Evolutionary conservation across 2,329 filamentous ascomycete species (phyloP).

Genomic region (Phialophora expanda): DNA sequence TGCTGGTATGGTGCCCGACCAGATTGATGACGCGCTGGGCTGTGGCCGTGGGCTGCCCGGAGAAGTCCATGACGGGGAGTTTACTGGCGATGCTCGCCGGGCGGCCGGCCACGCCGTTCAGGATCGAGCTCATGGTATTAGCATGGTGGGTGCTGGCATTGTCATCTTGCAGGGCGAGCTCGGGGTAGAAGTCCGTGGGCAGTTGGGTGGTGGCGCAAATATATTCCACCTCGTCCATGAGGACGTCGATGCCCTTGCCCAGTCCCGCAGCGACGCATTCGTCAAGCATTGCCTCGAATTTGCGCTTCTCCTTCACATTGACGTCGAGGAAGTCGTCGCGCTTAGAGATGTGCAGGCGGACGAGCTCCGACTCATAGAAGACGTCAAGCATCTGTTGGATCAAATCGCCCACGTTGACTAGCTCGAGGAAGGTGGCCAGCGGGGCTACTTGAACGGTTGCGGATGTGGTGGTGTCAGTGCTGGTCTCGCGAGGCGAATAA

Average conservation of each 20-base stretch:
- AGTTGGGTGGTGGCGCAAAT: constrained; percentile 85
- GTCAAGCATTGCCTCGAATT: constrained; percentile 98
- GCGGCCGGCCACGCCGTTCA: constrained; percentile 12
- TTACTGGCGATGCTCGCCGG: constrained; percentile 9
- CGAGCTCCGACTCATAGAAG: constrained; percentile 95
- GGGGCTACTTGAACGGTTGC: constrained; percentile 74
- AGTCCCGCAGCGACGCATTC: constrained; percentile 93
- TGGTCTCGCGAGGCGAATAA: constrained; percentile 83
- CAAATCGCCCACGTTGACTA: constrained; percentile 96
- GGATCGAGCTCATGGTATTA: constrained; percentile 13
- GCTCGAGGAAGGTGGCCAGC: constrained; percentile 91
- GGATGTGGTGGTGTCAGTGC: constrained; percentile 64
- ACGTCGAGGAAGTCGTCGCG: constrained; percentile 93
- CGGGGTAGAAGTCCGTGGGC: constrained; percentile 88
- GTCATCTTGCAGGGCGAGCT: constrained; percentile 23
- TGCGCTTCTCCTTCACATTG: constrained; percentile 92
- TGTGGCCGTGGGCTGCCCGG: constrained; percentile 72
- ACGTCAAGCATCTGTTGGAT: constrained; percentile 99
- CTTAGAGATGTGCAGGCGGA: constrained; percentile 80
- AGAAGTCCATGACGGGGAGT: constrained; percentile 33
- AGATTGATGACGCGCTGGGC: constrained; percentile 82
- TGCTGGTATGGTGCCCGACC: constrained; percentile 84
- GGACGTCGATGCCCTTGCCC: constrained; percentile 96
- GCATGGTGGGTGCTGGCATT: constrained; percentile 3
- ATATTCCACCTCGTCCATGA: constrained; percentile 98